Base-by-base conservation (phyloP, 2,329 filamentous ascomycete species). In the Penicillium janthinellum region DNA sequence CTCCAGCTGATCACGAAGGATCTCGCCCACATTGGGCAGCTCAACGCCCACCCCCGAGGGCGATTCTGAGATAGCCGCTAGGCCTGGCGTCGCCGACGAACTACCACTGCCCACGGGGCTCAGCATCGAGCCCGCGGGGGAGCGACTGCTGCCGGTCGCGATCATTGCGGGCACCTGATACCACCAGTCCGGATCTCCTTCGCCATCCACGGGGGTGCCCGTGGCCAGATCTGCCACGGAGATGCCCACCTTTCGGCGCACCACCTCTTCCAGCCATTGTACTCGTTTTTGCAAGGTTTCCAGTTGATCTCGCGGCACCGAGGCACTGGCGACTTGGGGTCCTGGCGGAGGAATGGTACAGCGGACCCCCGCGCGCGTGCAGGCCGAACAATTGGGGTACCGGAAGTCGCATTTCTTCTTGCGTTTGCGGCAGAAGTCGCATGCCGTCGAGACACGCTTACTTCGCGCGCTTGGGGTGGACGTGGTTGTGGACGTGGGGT, bases 351-450 rank as follows among this genome's bases (percentile, higher is more conserved):
- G 73, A 28, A 77, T 73, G 35, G 75, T 77, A 58, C 75, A 77
- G 48, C 75, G 74, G 25, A 77, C 74, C n/a, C 75, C 74, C 39
- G 74, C 74, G 49, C 75, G 73, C 14, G 73, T 74, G 55, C 75
- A 77, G 17, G 74, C 75, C 31, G 73, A 75, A 55, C 75, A 77
- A 59, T 77, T 77, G 34, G 75, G 75, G 52, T 77, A 77, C 44
- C 73, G 73, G 53, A 77, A 77, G 59, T 77, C 75, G 61, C 75
- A 77, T 70, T 77, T 77, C 64, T 77, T 77, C 65, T 77, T 77
- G 7, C 75, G 66, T 58, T 75, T 77, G 58, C 75, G 72, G 70
- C 75, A 77, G 50, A 77, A 77, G 45, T 77, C 75, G 59, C 75
- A 77, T 22, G 75, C 75, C 1, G 74, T 77, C 28, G 75, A 76